Evolutionary conservation across 306 rosid species (phyloP), one percentile per base, ranked within the genome.

Genomic region (Malus sieversii): DNA sequence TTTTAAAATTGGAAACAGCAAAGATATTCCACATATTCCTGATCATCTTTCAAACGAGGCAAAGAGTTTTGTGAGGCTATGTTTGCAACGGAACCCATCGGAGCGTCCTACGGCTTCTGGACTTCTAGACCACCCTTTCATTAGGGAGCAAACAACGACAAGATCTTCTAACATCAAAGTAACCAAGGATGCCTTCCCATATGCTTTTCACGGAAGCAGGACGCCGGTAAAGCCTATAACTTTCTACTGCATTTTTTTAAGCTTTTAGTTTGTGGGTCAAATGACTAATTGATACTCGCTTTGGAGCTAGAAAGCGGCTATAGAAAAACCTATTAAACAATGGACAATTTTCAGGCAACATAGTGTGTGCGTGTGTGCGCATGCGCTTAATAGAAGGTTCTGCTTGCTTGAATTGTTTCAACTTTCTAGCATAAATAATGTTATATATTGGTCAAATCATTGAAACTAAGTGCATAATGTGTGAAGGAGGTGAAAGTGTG

Each of bases 1-100:
- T 74, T 96, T 96, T 85, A 96, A 96, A 83, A 96, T 96, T 82
- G 99, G 98, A 63, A 92, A 90, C 89, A 92, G 97, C 92, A 95
- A 89, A 85, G 99, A 95, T 71, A 86, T 86, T 83, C 99, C 99
- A 46, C 92, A 89, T 70, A 95, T 95, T 73, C 99, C 99, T 5
- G 97, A 92, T 76, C 80, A 82, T 85, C 99, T 95, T 74, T 95
- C 99, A 10, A 60, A 72, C n/a, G 98, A 95, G 60, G 99, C 97
- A 42, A 95, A 87, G 80, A 77, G 46, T 77, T 92, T 95, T 75
- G 90, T 95, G 82, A 88, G 84, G 75, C 76, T 58, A 68, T 95
- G 99, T 80, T 87, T 95, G 89, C 92, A 92, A 73, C 88, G 99
- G 79, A 90, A 90, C 66, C 97, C 97, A 9, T 83, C 63, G 12